Conservation (phyloP, 257 asterid species). For the Solanum tacnaense region DNA sequence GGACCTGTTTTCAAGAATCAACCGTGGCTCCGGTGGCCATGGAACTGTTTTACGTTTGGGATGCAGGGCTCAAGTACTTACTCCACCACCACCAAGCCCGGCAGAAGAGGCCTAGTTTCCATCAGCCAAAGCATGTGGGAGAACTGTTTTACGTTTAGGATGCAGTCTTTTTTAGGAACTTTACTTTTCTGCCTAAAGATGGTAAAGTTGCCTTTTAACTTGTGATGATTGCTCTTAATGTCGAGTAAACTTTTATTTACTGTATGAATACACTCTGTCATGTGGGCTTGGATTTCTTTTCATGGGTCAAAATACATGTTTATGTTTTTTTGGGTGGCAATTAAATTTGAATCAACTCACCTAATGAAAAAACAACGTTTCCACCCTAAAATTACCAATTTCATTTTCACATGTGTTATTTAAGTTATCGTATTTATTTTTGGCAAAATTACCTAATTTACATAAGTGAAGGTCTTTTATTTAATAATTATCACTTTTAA, state of each 20-base stretch:
- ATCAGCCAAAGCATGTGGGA: neutral
- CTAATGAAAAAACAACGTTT: neutral
- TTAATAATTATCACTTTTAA: no score
- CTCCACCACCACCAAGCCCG: neutral
- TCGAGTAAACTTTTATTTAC: neutral
- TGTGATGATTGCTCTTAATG: neutral
- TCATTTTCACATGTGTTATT: neutral
- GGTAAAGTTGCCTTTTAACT: neutral
- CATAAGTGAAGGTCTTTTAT: no score
- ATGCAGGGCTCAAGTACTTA: neutral
- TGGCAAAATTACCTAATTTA: no score
- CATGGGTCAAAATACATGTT: neutral
- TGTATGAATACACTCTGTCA: neutral
- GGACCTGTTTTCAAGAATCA: neutral
- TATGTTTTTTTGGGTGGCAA: neutral
- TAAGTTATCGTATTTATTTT: no score
- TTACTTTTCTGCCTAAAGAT: neutral
- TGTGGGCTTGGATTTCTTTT: neutral
- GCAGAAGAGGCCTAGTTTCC: slow-evolving; percentile 7
- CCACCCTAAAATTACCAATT: neutral
- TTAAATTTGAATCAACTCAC: neutral
- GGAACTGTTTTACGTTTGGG: neutral
- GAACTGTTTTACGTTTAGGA: neutral
- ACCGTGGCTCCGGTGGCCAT: neutral
- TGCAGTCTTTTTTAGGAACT: neutral